Evolutionary conservation across 2,329 filamentous ascomycete genomes (phyloP), one percentile per base, ranked within the genome.

Genomic region (Epichloe scottii): DNA sequence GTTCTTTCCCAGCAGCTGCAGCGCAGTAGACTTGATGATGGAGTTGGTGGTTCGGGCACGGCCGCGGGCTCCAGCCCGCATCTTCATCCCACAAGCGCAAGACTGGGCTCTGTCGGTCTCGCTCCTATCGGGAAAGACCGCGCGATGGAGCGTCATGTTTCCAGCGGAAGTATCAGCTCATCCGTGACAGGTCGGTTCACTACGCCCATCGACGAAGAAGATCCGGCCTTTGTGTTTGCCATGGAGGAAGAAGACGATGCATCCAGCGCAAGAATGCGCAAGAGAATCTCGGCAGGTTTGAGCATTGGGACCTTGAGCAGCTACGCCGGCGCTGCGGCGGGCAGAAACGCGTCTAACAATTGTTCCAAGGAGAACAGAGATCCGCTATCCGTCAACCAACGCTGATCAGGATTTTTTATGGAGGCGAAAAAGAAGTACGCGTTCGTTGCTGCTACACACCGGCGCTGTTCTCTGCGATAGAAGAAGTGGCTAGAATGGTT

Each of bases 171-270:
- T 56, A 74, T 80, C 57, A 71, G 75, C 57, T 78, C 76, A 46
- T 73, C 67, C 19, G 67, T 68, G 39, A 77, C 72, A 39, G 77
- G 77, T 19, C 70, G 80, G 15, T 82, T 81, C 61, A 79, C 79
- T 2, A 82, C 78, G 1, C 79, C 79, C 3, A 83, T 84, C 54
- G 79, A 82, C 53, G 80, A 83, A 60, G 80, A 84, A 57, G 78
- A 83, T 51, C 71, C 77, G 4, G 75, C 78, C 26, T 82, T 83
- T 56, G 76, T 84, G 14, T 84, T 84, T 61, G 78, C 70, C 59
- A 83, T 84, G 79, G 80, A 84, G 57, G 78, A 81, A 51, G 77
- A 79, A 26, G 76, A 78, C 21, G 78, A 81, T 34, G 67, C 73
- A 21, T 68, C 74, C 38, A 65, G 65, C 17, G 66, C 68, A 51